Evolutionary conservation across 2,329 filamentous ascomycete species (phyloP).

Genomic region (Colletotrichum magnum): DNA sequence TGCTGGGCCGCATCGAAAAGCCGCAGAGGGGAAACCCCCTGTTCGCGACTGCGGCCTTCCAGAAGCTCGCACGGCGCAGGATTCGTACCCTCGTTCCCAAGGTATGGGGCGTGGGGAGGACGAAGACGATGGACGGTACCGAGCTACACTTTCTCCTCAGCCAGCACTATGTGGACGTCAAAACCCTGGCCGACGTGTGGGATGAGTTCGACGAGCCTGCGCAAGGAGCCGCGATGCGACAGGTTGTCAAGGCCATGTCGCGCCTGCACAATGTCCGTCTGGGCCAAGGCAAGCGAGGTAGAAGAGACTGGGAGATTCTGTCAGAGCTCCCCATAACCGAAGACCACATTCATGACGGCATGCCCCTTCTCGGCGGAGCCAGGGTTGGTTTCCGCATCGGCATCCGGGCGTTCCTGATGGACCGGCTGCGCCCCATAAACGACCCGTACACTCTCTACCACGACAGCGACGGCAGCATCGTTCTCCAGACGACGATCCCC

Average conservation of each 20-base stretch:
- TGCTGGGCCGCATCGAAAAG: slow-evolving; percentile 18
- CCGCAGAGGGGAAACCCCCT: background rate
- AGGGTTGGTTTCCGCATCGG: slow-evolving; percentile 1
- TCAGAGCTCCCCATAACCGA: background rate
- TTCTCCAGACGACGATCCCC: background rate
- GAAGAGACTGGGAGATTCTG: background rate
- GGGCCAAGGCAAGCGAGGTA: background rate
- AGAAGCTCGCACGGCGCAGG: slow-evolving; percentile 12
- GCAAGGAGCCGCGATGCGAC: background rate
- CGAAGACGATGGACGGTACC: background rate
- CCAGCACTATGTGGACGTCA: background rate
- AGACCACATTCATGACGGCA: background rate
- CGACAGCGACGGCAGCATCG: slow-evolving; percentile 2
- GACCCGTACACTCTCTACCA: slow-evolving; percentile 1
- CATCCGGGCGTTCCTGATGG: slow-evolving; percentile 1
- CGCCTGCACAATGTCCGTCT: background rate
- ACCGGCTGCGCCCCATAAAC: background rate
- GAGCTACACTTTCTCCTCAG: slow-evolving; percentile 21
- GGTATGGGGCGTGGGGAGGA: slow-evolving; percentile 22
- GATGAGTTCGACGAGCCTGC: background rate
- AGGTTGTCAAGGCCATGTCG: background rate
- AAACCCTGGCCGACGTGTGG: slow-evolving; percentile 3
- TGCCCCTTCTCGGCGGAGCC: background rate
- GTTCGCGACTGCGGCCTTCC: slow-evolving; percentile 7
- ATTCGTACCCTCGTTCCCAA: slow-evolving; percentile 18